Conservation (phyloP, 352 stramenopile species). For the Saprolegnia diclina region DNA sequence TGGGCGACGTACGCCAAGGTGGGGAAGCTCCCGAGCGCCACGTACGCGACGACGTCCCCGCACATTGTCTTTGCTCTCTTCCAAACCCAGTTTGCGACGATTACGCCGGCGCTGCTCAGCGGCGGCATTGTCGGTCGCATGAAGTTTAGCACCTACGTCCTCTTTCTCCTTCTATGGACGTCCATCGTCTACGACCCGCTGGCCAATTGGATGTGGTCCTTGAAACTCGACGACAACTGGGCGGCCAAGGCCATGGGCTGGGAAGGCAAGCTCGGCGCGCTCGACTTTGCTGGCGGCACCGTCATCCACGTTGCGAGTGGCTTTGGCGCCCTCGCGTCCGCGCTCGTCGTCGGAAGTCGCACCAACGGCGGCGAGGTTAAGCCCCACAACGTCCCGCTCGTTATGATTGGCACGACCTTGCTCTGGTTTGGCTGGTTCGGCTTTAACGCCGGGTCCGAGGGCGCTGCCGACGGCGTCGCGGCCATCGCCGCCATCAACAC, state of each 20-base stretch:
- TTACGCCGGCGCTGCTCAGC: constrained; percentile 66
- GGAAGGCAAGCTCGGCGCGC: constrained; percentile 57
- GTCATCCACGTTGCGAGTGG: constrained; percentile 79
- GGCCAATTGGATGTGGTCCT: constrained; percentile 77
- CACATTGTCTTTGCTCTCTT: constrained; percentile 71
- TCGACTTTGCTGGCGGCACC: constrained; percentile 81
- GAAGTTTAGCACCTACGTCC: constrained; percentile 62
- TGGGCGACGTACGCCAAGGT: constrained; percentile 57
- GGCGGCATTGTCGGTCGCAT: constrained; percentile 80
- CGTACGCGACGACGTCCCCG: constrained; percentile 61
- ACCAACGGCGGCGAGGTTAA: constrained; percentile 76
- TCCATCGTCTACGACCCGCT: constrained; percentile 80
- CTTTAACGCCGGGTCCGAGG: constrained; percentile 71
- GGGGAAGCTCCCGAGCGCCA: constrained; percentile 35
- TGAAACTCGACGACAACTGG: constrained; percentile 53
- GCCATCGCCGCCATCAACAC: constrained; percentile 68
- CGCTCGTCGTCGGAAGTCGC: constrained; percentile 60
- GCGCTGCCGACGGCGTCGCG: constrained; percentile 54
- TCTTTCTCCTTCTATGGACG: constrained; percentile 79
- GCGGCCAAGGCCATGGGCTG: constrained; percentile 41
- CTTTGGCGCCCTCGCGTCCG: constrained; percentile 64
- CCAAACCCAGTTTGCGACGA: constrained; percentile 79
- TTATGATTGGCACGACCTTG: constrained; percentile 70
- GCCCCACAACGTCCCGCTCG: constrained; percentile 76
- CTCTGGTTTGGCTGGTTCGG: constrained; percentile 84